Evolutionary conservation across 805 yeast genomes (phyloP), one percentile per base, ranked within the genome.

Genomic region (Yamadazyma nakazawae): DNA sequence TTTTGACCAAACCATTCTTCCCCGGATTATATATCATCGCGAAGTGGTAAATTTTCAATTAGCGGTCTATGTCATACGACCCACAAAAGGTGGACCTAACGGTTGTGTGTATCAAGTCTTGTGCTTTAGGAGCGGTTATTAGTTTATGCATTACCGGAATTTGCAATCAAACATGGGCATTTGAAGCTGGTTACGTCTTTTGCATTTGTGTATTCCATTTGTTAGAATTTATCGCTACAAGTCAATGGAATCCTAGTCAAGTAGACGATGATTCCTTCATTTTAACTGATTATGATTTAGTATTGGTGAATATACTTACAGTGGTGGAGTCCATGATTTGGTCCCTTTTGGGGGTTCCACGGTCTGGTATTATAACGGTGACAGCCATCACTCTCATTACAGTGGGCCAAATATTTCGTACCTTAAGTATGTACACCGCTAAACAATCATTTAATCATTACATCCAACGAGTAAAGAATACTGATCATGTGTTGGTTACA

Each of bases 401-500:
- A 0, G 34, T 63, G 1, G 97, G 97, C 1, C 99, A 94, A 59
- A 16, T 56, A 0, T 58, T 80, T 3, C 75, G 99, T 44, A 76
- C 92, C 1, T 43, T 73, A 31, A 92, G 97, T 0, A 94, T 94
- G 99, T 74, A 78, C 49, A 85, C 91, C 0, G 97, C 97, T 0
- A 88, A 90, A 1, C 76, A 78, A 43, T 88, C 95, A 2, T 94
- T 94, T 67, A 85, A 88, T 43, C 99, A 94, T 64, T 66, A 82
- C 37, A 79, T 94, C 1, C 88, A 83, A 40, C 62, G 76, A 2
- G 61, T 66, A 14, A 81, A 76, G 43, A 62, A 69, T 28, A 54
- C 64, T 0, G 76, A 76, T 45, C 99, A 94, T 61, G 65, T 54
- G 9, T 70, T 94, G 37, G 84, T 94, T 11, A 88, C 88, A 0